A percentile compares a stretch with the other conserved stretches of the same genome.
Conservation (phyloP, 1,139 yeast species). For the Blastobotrys malaysiensis region DNA sequence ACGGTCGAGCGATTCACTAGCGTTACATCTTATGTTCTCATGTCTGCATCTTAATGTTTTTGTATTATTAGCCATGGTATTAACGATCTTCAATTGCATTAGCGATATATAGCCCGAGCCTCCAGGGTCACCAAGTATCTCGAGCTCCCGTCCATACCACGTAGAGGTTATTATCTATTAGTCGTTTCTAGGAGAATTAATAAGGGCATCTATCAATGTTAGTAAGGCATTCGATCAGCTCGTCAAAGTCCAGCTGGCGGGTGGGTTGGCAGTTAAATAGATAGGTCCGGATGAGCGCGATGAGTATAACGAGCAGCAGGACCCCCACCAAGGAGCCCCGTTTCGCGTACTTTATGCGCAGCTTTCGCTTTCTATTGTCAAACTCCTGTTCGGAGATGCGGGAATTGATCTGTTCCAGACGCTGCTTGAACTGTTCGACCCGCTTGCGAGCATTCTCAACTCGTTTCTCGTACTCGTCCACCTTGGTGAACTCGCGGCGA, state of each 20-base stretch:
- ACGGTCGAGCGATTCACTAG: constrained; percentile 63
- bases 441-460: constrained; percentile 18
- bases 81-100: too few species aligned
- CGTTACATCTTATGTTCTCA: constrained; percentile 31
- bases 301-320: constrained; percentile 31
- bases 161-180: neutral
- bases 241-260: constrained; percentile 10
- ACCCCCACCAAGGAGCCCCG: constrained; percentile 26
- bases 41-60: constrained; percentile 20
- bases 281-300: constrained; percentile 22
- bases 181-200: neutral
- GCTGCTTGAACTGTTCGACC: constrained; percentile 23
- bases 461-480: constrained; percentile 22
- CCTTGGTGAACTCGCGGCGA: constrained; percentile 17
- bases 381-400: constrained; percentile 22
- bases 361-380: constrained; percentile 23
- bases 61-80: neutral
- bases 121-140: too few species aligned
- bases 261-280: neutral
- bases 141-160: too few species aligned
- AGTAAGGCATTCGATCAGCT: constrained; percentile 11
- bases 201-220: constrained; percentile 12
- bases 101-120: too few species aligned
- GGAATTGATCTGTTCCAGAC: constrained; percentile 19
- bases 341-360: constrained; percentile 24